Conservation (phyloP, 371 early-diverging fungal species). For the Chytridiales sp. region DNA sequence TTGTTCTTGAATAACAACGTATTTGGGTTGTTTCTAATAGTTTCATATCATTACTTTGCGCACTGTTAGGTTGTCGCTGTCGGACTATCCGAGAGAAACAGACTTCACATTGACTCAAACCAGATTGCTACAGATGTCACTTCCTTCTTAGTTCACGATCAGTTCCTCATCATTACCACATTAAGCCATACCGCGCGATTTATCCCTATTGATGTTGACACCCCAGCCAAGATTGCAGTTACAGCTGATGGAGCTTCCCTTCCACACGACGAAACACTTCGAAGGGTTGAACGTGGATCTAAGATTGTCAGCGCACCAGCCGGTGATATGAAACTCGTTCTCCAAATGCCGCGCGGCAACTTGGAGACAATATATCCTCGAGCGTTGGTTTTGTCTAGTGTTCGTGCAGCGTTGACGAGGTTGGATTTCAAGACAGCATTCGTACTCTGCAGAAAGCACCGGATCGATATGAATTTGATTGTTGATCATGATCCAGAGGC, state of each 20-base stretch:
- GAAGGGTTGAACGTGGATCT: conserved; percentile 90
- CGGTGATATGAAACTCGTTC: conserved; percentile 66
- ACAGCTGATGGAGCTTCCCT: neutral
- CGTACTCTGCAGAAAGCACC: conserved; percentile 79
- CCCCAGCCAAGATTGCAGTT: conserved; percentile 4
- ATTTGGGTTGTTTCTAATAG: neutral
- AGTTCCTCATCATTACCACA: conserved; percentile 83
- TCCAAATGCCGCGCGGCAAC: conserved; percentile 96
- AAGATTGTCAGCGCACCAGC: conserved; percentile 78
- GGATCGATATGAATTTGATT: conserved; percentile 90
- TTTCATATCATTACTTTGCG: neutral
- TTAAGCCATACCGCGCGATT: conserved; percentile 80
- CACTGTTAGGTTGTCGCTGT: conserved; percentile 53
- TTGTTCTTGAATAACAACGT: neutral
- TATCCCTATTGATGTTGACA: conserved; percentile 47
- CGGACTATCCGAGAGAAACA: conserved; percentile 77
- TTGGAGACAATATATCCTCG: conserved; percentile 94
- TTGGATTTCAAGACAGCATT: conserved; percentile 81
- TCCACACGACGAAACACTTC: conserved; percentile 63
- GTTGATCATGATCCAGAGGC: conserved; percentile 71
- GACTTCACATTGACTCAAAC: conserved; percentile 71
- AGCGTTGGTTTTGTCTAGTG: conserved; percentile 80
- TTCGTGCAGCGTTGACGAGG: conserved; percentile 69
- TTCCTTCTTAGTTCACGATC: conserved; percentile 80
- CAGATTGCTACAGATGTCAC: conserved; percentile 76